Evolutionary conservation across 2,329 filamentous ascomycete species (phyloP), one percentile per base, ranked within the genome.

Genomic region (Stemphylium beticola): DNA sequence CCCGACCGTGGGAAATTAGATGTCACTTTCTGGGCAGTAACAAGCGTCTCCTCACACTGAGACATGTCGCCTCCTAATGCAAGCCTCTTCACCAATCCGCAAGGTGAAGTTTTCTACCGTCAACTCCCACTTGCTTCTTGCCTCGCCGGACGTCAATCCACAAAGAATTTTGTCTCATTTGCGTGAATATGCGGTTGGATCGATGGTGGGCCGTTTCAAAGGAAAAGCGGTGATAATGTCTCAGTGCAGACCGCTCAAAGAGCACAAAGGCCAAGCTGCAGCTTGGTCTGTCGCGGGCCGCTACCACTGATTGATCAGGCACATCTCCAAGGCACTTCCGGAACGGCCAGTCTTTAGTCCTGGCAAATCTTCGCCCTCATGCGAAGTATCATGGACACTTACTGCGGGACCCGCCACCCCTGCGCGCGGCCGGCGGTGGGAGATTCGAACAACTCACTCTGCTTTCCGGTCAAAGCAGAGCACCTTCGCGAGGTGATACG

Each of bases 221-320:
- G 31, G 45, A 59, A 63, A 55, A 47, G 57, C 62, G 62, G 63
- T 66, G 62, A 61, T 64, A 52, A 51, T 71, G 66, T 72, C 58
- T 69, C 57, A 67, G 57, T 58, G 43, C 53, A 63, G 65, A 71
- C 69, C 67, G 65, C 69, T 60, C 56, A 52, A 53, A 64, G 55
- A 41, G 31, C 17, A 43, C 55, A 55, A 59, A 57, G 43, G 40
- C 57, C 57, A 65, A 58, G 53, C 60, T 64, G 60, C 61, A 65
- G 60, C 53, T 55, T 37, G 36, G 49, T 41, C 60, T 68, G 61
- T 49, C 36, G 54, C 48, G 15, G 64, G 43, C 61, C 60, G 57
- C 58, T 59, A 53, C 33, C 49, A 33, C 20, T 53, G 38, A 40
- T 50, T 52, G 53, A 62, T 39, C 12, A 45, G 15, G 34, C n/a